These are phyloP conservation scores for Yarrowia sp. DNA, from an alignment of 805 yeast species.

Conservation along the genomic window DNA sequence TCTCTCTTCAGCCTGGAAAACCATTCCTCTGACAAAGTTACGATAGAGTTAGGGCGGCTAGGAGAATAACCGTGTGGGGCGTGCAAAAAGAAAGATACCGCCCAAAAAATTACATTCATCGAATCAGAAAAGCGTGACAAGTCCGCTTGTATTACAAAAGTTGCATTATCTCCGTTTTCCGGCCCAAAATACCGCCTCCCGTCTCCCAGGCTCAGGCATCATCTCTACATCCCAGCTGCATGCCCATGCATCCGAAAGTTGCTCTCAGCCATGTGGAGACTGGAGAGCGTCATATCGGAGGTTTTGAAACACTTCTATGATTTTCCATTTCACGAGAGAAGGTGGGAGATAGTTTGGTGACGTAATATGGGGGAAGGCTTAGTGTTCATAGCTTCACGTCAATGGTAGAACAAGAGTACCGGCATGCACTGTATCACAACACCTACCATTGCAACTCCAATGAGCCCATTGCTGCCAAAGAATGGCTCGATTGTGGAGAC, in stretches of 20 bases:
- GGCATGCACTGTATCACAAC: too few relatives aligned
- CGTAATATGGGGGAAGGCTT: too few relatives aligned
- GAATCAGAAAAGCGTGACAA: not conserved
- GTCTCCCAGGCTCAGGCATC: not conserved
- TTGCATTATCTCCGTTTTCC: too few relatives aligned
- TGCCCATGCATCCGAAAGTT: not conserved
- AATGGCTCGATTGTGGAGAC: slow-evolving; percentile 29
- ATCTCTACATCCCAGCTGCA: not conserved
- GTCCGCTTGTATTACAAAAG: not conserved
- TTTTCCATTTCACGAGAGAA: slow-evolving; percentile 4
- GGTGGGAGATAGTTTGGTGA: too few relatives aligned
- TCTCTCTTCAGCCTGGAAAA: too few relatives aligned
- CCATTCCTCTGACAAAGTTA: slow-evolving; percentile 4
- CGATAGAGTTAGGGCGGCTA: slow-evolving; percentile 7
- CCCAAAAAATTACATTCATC: not conserved
- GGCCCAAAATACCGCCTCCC: too few relatives aligned
- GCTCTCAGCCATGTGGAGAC: slow-evolving; percentile 14
- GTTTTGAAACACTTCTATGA: slow-evolving; percentile 1
- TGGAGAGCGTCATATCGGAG: slow-evolving; percentile 4
- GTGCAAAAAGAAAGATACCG: not conserved
- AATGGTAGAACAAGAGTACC: too few relatives aligned
- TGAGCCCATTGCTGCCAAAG: not conserved
- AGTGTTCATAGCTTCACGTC: too few relatives aligned
- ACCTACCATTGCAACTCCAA: too few relatives aligned
- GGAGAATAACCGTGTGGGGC: not conserved